These are phyloP conservation scores for Raphanus sativus DNA, from an alignment of 345 rosid genomes.

Conservation along the genomic window DNA sequence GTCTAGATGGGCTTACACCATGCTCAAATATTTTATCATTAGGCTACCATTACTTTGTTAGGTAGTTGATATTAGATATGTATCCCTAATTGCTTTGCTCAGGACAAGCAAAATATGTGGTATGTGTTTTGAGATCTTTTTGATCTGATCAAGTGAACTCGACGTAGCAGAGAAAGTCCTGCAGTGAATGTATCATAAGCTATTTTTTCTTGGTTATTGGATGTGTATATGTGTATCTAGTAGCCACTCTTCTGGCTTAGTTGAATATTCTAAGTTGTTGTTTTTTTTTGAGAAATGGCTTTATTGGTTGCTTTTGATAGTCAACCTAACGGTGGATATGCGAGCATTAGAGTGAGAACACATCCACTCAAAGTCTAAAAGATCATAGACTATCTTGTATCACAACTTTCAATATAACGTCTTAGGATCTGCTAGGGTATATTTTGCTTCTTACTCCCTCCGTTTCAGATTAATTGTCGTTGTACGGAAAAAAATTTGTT, in stretches of 20 bases:
- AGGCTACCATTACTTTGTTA: no score
- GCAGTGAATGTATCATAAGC: neutral
- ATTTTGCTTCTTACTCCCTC: no score
- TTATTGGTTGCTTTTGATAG: neutral
- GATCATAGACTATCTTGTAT: no score
- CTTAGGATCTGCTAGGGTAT: no score
- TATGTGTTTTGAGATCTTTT: conserved; percentile 31
- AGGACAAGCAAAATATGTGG: conserved; percentile 48
- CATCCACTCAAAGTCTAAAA: no score
- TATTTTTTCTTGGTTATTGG: neutral
- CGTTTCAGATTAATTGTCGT: no score
- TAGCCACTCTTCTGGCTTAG: neutral
- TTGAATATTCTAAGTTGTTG: neutral
- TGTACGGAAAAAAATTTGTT: no score
- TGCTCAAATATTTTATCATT: no score
- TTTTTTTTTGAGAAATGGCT: neutral
- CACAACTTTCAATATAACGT: no score
- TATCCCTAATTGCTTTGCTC: conserved; percentile 40
- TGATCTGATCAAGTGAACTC: conserved; percentile 50
- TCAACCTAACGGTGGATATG: neutral
- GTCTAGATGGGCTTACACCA: no score
- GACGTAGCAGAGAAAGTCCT: conserved; percentile 53
- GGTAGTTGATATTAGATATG: conserved; percentile 46
- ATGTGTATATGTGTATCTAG: neutral
- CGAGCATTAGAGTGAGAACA: neutral